These are phyloP conservation scores for Rhamnella rubrinervis DNA, from an alignment of 331 rosid genomes.

Conservation along the genomic window DNA sequence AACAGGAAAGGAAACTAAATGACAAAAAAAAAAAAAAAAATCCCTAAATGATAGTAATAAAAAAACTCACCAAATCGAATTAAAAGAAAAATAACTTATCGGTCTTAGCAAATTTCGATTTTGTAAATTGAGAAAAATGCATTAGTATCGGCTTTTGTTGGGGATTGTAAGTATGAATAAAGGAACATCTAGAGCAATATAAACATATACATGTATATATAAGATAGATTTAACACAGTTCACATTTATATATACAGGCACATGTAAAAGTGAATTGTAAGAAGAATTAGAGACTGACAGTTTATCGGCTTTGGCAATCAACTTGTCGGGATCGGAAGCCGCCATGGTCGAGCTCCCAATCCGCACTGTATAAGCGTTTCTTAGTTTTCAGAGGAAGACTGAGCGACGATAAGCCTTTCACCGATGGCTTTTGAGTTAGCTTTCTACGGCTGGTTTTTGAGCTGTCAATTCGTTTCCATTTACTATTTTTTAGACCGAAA, in stretches of 20 bases:
- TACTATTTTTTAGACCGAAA: too few species aligned
- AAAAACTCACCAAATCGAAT: too few species aligned
- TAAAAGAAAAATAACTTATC: background rate
- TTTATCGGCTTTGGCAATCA: constrained; percentile 74
- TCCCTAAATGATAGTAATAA: too few species aligned
- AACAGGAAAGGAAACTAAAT: too few species aligned
- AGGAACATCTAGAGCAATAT: too few species aligned
- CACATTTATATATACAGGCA: background rate
- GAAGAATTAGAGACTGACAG: constrained; percentile 39
- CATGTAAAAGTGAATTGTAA: background rate
- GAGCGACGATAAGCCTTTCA: too few species aligned
- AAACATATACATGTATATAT: background rate
- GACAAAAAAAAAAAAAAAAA: too few species aligned
- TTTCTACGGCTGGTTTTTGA: too few species aligned
- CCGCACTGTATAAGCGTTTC: background rate
- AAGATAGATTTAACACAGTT: background rate
- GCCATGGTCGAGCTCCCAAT: constrained; percentile 44
- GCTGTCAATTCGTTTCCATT: too few species aligned
- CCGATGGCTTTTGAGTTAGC: too few species aligned
- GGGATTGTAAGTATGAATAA: too few species aligned
- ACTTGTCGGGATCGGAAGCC: constrained; percentile 67
- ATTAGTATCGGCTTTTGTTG: too few species aligned
- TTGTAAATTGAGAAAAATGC: constrained; percentile 1
- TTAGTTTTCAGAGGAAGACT: background rate
- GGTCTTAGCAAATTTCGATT: background rate